These are phyloP conservation scores for Fistulifera solaris DNA, from an alignment of 108 stramenopile genomes.

Conservation along the genomic window DNA sequence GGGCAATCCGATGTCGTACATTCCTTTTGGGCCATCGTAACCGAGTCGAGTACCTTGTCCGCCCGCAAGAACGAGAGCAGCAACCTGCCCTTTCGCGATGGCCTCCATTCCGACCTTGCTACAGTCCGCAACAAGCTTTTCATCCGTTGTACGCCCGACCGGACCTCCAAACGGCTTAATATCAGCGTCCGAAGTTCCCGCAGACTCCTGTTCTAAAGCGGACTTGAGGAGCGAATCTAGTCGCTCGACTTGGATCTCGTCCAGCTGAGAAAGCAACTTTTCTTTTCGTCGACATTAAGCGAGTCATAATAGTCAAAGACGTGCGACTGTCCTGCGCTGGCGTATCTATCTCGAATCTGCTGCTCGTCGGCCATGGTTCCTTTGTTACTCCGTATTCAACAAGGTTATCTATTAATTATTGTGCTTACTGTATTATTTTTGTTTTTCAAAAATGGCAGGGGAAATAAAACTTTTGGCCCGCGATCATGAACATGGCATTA, in stretches of 20 bases:
- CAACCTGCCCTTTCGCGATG: conserved; percentile 61
- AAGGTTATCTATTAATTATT: too few relatives aligned
- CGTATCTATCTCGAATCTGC: conserved; percentile 1
- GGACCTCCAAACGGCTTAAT: conserved; percentile 54
- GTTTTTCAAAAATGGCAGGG: too few relatives aligned
- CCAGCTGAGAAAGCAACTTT: conserved; percentile 30
- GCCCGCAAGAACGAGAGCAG: conserved; percentile 84
- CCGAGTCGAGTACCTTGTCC: conserved; percentile 96
- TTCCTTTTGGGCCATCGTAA: conserved; percentile 92
- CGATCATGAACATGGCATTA: too few relatives aligned
- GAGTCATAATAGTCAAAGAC: conserved; percentile 29
- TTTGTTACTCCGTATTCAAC: too few relatives aligned
- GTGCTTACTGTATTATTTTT: too few relatives aligned
- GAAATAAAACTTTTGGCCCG: too few relatives aligned
- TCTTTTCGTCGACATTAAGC: conserved; percentile 15
- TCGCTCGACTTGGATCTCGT: conserved; percentile 42
- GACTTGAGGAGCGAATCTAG: conserved; percentile 33
- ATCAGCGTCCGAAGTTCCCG: conserved; percentile 10
- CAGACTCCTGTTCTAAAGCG: conserved; percentile 30
- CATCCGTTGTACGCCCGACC: conserved; percentile 26
- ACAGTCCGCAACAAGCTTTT: conserved; percentile 5
- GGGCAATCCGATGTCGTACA: conserved; percentile 90
- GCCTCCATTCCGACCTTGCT: conserved; percentile 49
- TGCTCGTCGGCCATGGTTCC: conserved; percentile 6
- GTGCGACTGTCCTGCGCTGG: conserved; percentile 30